Conservation (phyloP, 2,329 filamentous ascomycete species). For the Paramyrothecium roridum region DNA sequence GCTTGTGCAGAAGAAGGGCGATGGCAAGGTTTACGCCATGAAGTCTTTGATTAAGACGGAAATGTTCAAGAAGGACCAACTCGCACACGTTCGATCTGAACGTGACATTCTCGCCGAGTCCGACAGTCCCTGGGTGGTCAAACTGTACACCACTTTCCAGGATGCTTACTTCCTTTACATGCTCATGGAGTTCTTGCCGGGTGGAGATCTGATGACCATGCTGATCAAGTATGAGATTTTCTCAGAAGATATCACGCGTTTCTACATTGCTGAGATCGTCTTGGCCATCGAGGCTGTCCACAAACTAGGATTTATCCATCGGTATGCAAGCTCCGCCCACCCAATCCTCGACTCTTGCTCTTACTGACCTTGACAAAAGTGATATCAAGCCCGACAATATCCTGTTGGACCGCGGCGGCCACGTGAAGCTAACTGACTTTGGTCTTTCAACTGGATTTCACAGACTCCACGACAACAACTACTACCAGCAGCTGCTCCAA, state of each 20-base stretch:
- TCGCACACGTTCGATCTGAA: conserved; percentile 95
- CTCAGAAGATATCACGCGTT: conserved; percentile 95
- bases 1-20: conserved; percentile 91
- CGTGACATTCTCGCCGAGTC: conserved; percentile 97
- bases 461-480: conserved; percentile 95
- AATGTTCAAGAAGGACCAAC: conserved; percentile 99
- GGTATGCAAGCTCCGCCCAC: conserved; percentile 54
- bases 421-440: conserved; percentile 98
- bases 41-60: conserved; percentile 98
- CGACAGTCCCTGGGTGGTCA: conserved; percentile 99
- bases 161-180: conserved; percentile 96
- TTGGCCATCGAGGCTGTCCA: conserved; percentile 98
- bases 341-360: not conserved
- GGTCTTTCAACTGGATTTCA: conserved; percentile 97
- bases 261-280: conserved; percentile 98
- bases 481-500: conserved; percentile 94
- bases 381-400: conserved; percentile 99
- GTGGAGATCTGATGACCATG: conserved; percentile 99
- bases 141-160: conserved; percentile 97
- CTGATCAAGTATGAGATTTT: conserved; percentile 99
- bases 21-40: conserved; percentile 96
- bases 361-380: conserved; percentile 43
- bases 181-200: conserved; percentile 98
- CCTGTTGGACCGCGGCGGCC: conserved; percentile 87
- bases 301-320: conserved; percentile 96